Evolutionary conservation across 1,139 yeast species (phyloP).

Genomic region (Petasospora fabianii): DNA sequence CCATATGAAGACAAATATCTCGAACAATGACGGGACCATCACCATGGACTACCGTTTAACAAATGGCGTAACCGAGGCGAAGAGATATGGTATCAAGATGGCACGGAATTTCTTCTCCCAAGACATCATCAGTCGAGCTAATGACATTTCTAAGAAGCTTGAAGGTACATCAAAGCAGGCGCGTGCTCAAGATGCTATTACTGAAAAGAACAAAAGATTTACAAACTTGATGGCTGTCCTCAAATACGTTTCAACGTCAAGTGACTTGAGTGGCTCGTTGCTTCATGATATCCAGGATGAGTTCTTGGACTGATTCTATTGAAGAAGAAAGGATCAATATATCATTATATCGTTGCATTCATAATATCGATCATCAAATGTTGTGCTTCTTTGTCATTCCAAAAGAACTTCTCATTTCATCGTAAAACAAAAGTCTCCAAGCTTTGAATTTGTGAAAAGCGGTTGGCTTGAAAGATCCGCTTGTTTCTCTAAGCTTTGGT

Average conservation of each 20-base stretch:
- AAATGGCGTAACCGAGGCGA: slow-evolving; percentile 25
- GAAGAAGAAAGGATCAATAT: too few relatives aligned
- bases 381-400: slow-evolving; percentile 36
- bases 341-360: neutral
- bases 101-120: slow-evolving; percentile 28
- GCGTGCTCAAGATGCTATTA: neutral
- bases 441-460: slow-evolving; percentile 55
- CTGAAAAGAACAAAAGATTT: slow-evolving; percentile 1
- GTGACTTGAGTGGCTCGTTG: slow-evolving; percentile 9
- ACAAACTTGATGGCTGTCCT: slow-evolving; percentile 24
- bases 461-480: slow-evolving; percentile 40
- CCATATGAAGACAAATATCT: slow-evolving; percentile 29
- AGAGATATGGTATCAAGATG: slow-evolving; percentile 32
- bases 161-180: slow-evolving; percentile 7
- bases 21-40: slow-evolving; percentile 21
- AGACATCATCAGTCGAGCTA: slow-evolving; percentile 28
- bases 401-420: slow-evolving; percentile 57
- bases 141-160: slow-evolving; percentile 25
- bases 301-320: slow-evolving; percentile 16
- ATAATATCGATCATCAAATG: slow-evolving; percentile 1
- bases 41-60: slow-evolving; percentile 31
- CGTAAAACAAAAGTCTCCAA: slow-evolving; percentile 55
- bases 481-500: slow-evolving; percentile 3
- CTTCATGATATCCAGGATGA: slow-evolving; percentile 25
- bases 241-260: slow-evolving; percentile 13